These are phyloP conservation scores for Perilla frutescens DNA, from an alignment of 257 asterid genomes.

Conservation along the genomic window DNA sequence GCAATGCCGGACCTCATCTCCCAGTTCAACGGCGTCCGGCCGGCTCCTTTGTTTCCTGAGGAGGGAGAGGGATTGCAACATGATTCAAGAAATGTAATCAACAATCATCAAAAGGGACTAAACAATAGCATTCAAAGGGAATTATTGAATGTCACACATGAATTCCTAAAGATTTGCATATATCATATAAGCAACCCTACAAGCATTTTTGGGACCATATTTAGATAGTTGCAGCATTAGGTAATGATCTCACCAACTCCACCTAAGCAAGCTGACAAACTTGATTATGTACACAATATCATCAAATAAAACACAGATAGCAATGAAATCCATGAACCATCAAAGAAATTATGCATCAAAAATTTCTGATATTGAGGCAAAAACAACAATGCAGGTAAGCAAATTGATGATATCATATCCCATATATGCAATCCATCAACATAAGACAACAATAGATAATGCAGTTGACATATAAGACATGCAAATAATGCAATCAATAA, in stretches of 20 bases:
- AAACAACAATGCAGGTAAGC: neutral
- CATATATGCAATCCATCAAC: too few relatives aligned
- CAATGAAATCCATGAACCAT: slow-evolving; percentile 17
- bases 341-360: neutral
- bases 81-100: slow-evolving; percentile 3
- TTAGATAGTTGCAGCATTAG: slow-evolving; percentile 13
- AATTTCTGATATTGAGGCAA: too few relatives aligned
- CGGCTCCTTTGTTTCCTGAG: slow-evolving; percentile 84
- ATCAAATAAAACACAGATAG: neutral
- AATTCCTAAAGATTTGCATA: slow-evolving; percentile 11
- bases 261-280: slow-evolving; percentile 45
- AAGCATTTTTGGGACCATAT: slow-evolving; percentile 9
- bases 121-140: neutral
- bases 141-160: neutral
- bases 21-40: slow-evolving; percentile 81
- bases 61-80: neutral
- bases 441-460: neutral
- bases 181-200: neutral
- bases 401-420: neutral
- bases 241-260: slow-evolving; percentile 40
- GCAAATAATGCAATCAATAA: neutral
- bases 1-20: slow-evolving; percentile 69
- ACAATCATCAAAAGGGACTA: neutral
- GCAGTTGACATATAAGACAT: too few relatives aligned
- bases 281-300: neutral